phyloP scores from a whole-genome alignment of 1,139 yeast genomes.

The Suhomyces chickasaworum region DNA sequence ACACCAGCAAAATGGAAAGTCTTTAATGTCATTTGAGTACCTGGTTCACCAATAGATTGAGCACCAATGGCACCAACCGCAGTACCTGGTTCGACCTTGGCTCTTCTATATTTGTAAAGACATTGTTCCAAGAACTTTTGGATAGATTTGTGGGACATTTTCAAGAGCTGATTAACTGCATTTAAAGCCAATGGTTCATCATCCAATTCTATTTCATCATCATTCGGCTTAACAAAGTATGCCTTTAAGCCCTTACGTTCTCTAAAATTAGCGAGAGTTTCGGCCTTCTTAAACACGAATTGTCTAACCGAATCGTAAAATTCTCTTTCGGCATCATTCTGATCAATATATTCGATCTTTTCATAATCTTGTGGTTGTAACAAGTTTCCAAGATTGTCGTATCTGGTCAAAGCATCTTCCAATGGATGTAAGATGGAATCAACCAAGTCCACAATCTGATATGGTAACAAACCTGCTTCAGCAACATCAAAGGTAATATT shows the following conservation, averaged over 20 bases:
- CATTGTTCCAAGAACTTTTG: slow-evolving; percentile 75
- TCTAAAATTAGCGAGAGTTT: slow-evolving; percentile 58
- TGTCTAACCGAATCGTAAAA: slow-evolving; percentile 75
- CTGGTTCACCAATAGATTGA: slow-evolving; percentile 98
- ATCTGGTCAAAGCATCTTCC: slow-evolving; percentile 60
- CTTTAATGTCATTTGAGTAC: slow-evolving; percentile 98
- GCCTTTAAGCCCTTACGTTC: slow-evolving; percentile 49
- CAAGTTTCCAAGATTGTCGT: slow-evolving; percentile 71
- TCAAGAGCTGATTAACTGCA: slow-evolving; percentile 73
- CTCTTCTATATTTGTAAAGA: slow-evolving; percentile 78
- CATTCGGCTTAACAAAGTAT: slow-evolving; percentile 42
- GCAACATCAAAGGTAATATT: slow-evolving; percentile 64
- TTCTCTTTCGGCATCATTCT: slow-evolving; percentile 80
- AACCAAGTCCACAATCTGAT: slow-evolving; percentile 58
- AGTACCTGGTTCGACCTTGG: slow-evolving; percentile 98
- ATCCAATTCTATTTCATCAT: slow-evolving; percentile 44
- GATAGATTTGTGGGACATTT: slow-evolving; percentile 64
- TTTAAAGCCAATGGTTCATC: slow-evolving; percentile 47
- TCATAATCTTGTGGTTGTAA: slow-evolving; percentile 43
- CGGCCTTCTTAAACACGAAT: slow-evolving; percentile 60
- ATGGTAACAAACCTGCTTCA: slow-evolving; percentile 69
- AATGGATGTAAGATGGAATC: slow-evolving; percentile 61
- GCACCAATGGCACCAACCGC: slow-evolving; percentile 99
- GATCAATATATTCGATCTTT: slow-evolving; percentile 69
- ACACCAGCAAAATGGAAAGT: slow-evolving; percentile 99